phyloP scores from a whole-genome alignment of 2,329 filamentous ascomycete species.

The Dactylellina drechsleri region DNA sequence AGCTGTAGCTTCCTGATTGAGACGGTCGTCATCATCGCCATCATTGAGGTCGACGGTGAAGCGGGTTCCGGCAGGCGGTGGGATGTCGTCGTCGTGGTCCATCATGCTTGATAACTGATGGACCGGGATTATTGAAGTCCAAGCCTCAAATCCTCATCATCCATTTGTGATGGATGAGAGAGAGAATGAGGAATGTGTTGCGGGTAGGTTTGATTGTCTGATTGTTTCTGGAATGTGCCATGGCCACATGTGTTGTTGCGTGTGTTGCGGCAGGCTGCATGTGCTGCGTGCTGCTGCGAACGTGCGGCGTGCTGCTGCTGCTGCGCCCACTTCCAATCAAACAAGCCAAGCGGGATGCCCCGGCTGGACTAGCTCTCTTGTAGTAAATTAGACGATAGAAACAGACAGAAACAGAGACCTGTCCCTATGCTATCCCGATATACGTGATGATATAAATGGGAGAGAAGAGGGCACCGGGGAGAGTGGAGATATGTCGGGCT shows the following conservation, averaged over 20 bases:
- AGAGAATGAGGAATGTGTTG: conserved; percentile 19
- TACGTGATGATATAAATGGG: too few relatives aligned
- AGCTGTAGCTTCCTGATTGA: conserved; percentile 2
- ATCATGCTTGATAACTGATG: neutral
- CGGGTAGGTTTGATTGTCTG: conserved; percentile 6
- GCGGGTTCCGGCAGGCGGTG: conserved; percentile 44
- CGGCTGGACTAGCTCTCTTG: too few relatives aligned
- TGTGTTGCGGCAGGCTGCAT: neutral
- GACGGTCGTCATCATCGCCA: neutral
- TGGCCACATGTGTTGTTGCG: conserved; percentile 1
- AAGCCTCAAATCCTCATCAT: neutral
- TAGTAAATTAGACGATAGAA: too few relatives aligned
- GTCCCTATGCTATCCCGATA: too few relatives aligned
- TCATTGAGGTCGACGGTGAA: conserved; percentile 44
- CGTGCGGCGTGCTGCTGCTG: neutral
- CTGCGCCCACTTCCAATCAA: conserved; percentile 1
- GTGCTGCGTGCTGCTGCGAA: too few relatives aligned
- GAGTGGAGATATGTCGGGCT: too few relatives aligned
- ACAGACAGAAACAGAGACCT: too few relatives aligned
- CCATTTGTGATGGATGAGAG: neutral
- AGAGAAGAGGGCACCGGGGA: too few relatives aligned
- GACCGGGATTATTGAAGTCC: too few relatives aligned
- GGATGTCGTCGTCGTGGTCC: conserved; percentile 14
- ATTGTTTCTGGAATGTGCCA: conserved; percentile 36
- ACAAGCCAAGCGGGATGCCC: neutral